phyloP scores from a whole-genome alignment of 495 filamentous ascomycete genomes.

The Daldinia childiae region DNA sequence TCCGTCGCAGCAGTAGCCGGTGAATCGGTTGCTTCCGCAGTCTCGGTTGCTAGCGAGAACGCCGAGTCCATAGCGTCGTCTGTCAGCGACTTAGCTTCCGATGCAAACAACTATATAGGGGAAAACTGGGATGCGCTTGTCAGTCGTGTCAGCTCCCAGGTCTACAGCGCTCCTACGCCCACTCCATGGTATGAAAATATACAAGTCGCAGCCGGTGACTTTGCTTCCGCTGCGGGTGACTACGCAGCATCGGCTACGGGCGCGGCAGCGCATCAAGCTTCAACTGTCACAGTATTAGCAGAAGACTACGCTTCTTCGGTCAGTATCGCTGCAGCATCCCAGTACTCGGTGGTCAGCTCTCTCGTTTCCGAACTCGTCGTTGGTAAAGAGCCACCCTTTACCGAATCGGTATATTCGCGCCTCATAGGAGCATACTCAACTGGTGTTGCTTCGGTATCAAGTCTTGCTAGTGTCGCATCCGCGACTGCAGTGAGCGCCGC shows the following conservation, averaged over 20 bases:
- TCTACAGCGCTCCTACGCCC: conserved; percentile 78
- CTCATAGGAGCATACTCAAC: conserved; percentile 68
- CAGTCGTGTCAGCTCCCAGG: conserved; percentile 70
- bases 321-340: conserved; percentile 61
- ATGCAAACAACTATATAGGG: conserved; percentile 54
- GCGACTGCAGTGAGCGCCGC: conserved; percentile 50
- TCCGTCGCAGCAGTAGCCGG: conserved; percentile 48
- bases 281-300: conserved; percentile 61
- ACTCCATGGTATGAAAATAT: conserved; percentile 62
- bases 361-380: conserved; percentile 79
- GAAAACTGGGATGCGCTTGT: conserved; percentile 73
- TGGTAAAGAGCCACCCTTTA: conserved; percentile 83
- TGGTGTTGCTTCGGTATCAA: conserved; percentile 46
- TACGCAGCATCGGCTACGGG: conserved; percentile 45
- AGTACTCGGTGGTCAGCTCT: conserved; percentile 74
- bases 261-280: conserved; percentile 42
- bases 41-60: conserved; percentile 46
- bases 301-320: conserved; percentile 65
- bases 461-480: conserved; percentile 50
- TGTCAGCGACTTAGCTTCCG: conserved; percentile 47
- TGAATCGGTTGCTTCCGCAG: conserved; percentile 47
- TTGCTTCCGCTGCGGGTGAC: conserved; percentile 37
- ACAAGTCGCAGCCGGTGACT: conserved; percentile 45
- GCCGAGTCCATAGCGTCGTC: conserved; percentile 43
- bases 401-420: conserved; percentile 78